Conservation (phyloP, 192 early-diverging fungal genomes). For the Coemansia sp. region DNA sequence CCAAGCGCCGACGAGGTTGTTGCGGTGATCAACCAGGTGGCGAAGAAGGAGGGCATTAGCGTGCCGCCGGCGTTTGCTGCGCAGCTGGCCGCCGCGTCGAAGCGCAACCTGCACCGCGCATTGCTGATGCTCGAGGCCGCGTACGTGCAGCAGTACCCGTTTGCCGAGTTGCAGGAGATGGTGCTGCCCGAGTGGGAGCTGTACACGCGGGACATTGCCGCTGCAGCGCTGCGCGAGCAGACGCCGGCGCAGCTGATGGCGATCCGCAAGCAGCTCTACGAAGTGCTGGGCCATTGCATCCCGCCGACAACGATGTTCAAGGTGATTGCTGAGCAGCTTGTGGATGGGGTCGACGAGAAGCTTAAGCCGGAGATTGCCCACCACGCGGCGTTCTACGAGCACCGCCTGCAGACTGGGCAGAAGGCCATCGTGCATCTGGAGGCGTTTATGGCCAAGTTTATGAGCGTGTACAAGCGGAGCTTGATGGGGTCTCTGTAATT, state of each 20-base stretch:
- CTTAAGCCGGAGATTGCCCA: constrained; percentile 67
- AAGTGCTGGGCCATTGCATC: constrained; percentile 89
- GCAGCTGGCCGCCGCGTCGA: constrained; percentile 65
- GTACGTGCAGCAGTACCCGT: constrained; percentile 65
- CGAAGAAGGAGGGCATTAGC: constrained; percentile 74
- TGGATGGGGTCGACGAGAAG: constrained; percentile 64
- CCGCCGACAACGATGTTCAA: constrained; percentile 78
- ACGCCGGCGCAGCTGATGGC: constrained; percentile 66
- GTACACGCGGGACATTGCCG: constrained; percentile 68
- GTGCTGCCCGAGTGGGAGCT: constrained; percentile 86
- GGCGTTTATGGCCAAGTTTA: constrained; percentile 88
- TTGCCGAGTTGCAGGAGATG: constrained; percentile 54
- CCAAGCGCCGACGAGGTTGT: constrained; percentile 76
- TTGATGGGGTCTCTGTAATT: no score
- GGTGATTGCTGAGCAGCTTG: constrained; percentile 69
- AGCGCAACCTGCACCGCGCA: constrained; percentile 85
- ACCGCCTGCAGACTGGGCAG: constrained; percentile 78
- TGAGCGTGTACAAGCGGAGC: constrained; percentile 87
- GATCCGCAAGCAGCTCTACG: constrained; percentile 79
- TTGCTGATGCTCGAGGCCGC: constrained; percentile 89
- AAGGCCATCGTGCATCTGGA: constrained; percentile 96
- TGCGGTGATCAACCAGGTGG: constrained; percentile 67
- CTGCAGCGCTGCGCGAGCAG: constrained; percentile 71
- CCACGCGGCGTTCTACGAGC: constrained; percentile 86
- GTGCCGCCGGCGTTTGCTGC: constrained; percentile 63